Evolutionary conservation across 306 rosid genomes (phyloP).

Genomic region (Gynostemma pentaphyllum): DNA sequence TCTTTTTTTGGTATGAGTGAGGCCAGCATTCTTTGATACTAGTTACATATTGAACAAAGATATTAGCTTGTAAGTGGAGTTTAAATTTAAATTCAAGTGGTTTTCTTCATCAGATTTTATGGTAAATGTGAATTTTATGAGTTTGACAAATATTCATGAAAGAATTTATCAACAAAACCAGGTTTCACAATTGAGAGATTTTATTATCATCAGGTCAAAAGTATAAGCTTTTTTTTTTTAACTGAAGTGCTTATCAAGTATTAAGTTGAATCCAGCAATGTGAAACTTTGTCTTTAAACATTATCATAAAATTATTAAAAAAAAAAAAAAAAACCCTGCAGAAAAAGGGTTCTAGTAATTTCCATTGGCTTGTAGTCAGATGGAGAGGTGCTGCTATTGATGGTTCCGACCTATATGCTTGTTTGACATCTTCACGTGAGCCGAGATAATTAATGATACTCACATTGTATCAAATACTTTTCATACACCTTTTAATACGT

Average conservation of each 20-base stretch:
- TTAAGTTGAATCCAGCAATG: too few species aligned
- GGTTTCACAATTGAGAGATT: background rate
- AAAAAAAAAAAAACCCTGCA: too few species aligned
- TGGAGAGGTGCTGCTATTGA: background rate
- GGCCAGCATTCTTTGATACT: background rate
- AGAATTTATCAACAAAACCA: too few species aligned
- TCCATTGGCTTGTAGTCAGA: background rate
- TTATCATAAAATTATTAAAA: background rate
- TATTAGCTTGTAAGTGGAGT: background rate
- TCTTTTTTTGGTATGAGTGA: background rate
- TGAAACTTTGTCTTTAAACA: background rate
- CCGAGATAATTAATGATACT: too few species aligned
- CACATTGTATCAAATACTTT: too few species aligned
- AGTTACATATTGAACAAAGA: background rate
- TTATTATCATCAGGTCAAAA: too few species aligned
- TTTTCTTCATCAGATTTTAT: background rate
- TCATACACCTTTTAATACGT: too few species aligned
- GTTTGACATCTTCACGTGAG: background rate
- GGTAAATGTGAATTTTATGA: too few species aligned
- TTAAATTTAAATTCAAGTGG: background rate
- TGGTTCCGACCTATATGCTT: background rate
- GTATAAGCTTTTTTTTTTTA: too few species aligned
- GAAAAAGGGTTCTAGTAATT: too few species aligned
- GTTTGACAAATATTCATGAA: too few species aligned
- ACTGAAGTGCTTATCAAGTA: too few species aligned